Evolutionary conservation across 176 grass and related monocot species (phyloP).

Genomic region (Ensete ventricosum): DNA sequence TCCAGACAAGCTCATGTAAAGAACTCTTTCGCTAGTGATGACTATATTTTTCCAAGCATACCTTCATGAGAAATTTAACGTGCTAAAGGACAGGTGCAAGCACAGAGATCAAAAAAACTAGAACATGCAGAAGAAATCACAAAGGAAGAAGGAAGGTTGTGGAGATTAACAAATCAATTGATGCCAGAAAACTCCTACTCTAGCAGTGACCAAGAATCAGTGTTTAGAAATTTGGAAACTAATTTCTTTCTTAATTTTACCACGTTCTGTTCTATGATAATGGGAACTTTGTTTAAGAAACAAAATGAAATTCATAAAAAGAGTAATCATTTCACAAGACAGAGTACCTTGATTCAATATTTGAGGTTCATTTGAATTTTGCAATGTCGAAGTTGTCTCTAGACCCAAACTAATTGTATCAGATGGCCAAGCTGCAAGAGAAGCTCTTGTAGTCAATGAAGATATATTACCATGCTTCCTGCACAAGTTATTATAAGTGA

Average conservation of each 20-base stretch:
- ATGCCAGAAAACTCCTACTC: no score
- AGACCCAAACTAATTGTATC: conserved; percentile 24
- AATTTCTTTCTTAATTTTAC: background rate
- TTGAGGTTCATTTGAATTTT: conserved; percentile 31
- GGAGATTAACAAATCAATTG: no score
- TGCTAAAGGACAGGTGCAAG: no score
- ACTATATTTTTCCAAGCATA: no score
- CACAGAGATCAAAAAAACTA: no score
- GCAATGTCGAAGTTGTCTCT: conserved; percentile 26
- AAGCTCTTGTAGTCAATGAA: conserved; percentile 48
- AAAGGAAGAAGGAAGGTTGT: no score
- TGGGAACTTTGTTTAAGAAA: background rate
- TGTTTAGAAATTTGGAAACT: background rate
- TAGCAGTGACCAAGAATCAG: background rate
- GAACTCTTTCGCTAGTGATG: no score
- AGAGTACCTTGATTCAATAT: conserved; percentile 39
- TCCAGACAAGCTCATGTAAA: no score
- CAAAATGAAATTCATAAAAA: background rate
- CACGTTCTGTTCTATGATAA: background rate
- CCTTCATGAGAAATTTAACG: no score
- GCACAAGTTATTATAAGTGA: conserved; percentile 20
- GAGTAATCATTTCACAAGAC: background rate
- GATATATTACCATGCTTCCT: conserved; percentile 58
- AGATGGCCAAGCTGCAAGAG: conserved; percentile 62
- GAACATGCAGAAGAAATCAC: no score